A percentile compares a stretch with the other conserved stretches of the same genome.
phyloP scores from a whole-genome alignment of 1,139 yeast species.

The Yamadazyma triangularis region DNA sequence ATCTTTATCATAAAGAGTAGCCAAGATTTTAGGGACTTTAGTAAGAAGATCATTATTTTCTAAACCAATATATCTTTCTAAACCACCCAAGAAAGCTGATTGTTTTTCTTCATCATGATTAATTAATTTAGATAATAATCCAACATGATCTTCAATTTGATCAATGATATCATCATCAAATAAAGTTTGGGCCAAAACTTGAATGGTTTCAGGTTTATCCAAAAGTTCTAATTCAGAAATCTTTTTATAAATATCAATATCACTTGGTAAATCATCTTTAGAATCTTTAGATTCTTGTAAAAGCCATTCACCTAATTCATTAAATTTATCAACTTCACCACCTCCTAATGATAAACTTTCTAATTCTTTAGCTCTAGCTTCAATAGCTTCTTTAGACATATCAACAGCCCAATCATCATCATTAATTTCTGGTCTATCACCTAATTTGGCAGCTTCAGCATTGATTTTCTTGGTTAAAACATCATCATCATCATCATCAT shows the following conservation, averaged over 20 bases:
- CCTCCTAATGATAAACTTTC: conserved; percentile 57
- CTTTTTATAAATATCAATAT: conserved; percentile 89
- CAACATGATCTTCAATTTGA: conserved; percentile 73
- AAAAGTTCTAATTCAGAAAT: conserved; percentile 75
- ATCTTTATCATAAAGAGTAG: conserved; percentile 78
- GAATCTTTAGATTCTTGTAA: conserved; percentile 48
- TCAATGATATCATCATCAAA: conserved; percentile 75
- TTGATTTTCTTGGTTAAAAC: conserved; percentile 75
- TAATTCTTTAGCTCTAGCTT: conserved; percentile 84
- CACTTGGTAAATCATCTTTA: conserved; percentile 63
- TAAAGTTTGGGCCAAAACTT: conserved; percentile 87
- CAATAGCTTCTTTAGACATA: conserved; percentile 94
- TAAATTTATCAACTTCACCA: conserved; percentile 46
- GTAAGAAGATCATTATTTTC: conserved; percentile 75
- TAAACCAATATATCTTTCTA: conserved; percentile 88
- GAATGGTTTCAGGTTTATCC: conserved; percentile 72
- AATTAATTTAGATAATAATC: conserved; percentile 76
- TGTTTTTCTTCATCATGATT: conserved; percentile 63
- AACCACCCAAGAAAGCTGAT: conserved; percentile 89
- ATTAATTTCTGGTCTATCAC: conserved; percentile 55
- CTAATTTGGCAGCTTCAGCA: conserved; percentile 69
- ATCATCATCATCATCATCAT: conserved; percentile 63
- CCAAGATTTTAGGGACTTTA: conserved; percentile 73
- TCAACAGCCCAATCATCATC: conserved; percentile 99
- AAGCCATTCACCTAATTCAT: conserved; percentile 90